A percentile compares a stretch with the other conserved stretches of the same genome.
These are phyloP conservation scores for Xylaria sp. DNA, from an alignment of 2,329 filamentous ascomycete genomes.

Conservation along the genomic window DNA sequence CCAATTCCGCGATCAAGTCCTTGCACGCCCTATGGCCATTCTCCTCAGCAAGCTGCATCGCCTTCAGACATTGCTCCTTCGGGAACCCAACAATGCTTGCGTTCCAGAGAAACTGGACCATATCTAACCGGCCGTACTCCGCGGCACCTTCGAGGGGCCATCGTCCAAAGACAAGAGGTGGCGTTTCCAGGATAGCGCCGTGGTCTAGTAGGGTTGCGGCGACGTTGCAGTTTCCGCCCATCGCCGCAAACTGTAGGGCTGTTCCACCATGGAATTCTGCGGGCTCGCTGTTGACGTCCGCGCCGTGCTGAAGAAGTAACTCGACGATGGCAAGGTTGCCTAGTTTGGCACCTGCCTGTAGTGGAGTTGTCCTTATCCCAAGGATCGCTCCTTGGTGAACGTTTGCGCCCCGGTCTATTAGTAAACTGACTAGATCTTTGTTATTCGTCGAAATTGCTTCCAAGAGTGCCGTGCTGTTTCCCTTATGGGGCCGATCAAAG, in stretches of 20 bases:
- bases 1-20: conserved; percentile 16
- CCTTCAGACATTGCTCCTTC: conserved; percentile 11
- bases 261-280: conserved; percentile 15
- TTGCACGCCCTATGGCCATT: conserved; percentile 15
- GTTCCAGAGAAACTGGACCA: conserved; percentile 25
- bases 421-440: conserved; percentile 22
- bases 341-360: conserved; percentile 25
- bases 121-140: conserved; percentile 23
- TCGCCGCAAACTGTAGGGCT: conserved; percentile 27
- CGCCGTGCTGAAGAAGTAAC: conserved; percentile 20
- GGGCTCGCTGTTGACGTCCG: conserved; percentile 20
- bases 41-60: conserved; percentile 17
- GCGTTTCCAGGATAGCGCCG: conserved; percentile 6
- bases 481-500: rapidly evolving
- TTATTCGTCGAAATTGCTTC: conserved; percentile 6
- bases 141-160: conserved; percentile 28
- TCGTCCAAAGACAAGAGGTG: conserved; percentile 14
- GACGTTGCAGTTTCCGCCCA: conserved; percentile 24
- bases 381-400: conserved; percentile 16
- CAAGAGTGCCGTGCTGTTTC: conserved; percentile 8
- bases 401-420: conserved; percentile 20
- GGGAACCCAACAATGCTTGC: conserved; percentile 7
- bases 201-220: conserved; percentile 12
- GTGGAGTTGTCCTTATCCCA: conserved; percentile 16
- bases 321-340: conserved; percentile 21